Conservation (phyloP, 768 basidiomycete species). For the Phaeotremella fagi region DNA sequence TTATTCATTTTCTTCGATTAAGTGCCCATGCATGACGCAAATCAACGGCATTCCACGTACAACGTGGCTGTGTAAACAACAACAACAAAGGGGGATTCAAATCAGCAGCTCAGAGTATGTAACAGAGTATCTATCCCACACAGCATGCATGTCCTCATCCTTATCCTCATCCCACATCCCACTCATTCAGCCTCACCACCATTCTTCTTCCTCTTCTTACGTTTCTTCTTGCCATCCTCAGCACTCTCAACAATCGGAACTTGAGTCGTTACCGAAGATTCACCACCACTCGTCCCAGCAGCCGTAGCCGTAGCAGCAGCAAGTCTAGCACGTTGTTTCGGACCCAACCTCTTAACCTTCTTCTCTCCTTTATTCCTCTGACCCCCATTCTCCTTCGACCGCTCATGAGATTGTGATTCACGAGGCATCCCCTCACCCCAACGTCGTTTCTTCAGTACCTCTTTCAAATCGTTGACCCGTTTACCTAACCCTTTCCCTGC, state of each 20-base stretch:
- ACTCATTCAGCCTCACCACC: too few relatives aligned
- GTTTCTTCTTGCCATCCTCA: slow-evolving; percentile 23
- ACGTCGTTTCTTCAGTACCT: slow-evolving; percentile 52
- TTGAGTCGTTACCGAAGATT: too few relatives aligned
- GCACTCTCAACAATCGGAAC: neutral
- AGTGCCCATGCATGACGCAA: too few relatives aligned
- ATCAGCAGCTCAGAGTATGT: too few relatives aligned
- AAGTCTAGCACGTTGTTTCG: neutral
- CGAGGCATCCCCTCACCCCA: slow-evolving; percentile 48
- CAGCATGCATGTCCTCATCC: too few relatives aligned
- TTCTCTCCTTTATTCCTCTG: neutral
- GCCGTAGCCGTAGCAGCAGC: neutral
- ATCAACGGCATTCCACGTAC: too few relatives aligned
- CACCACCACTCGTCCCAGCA: neutral
- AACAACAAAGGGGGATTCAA: too few relatives aligned
- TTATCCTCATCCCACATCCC: too few relatives aligned
- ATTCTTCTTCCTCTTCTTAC: slow-evolving; percentile 22
- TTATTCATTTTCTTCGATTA: too few relatives aligned
- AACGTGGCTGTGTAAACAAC: too few relatives aligned
- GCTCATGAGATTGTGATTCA: neutral
- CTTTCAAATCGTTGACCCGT: slow-evolving; percentile 68
- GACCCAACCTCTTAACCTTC: slow-evolving; percentile 1
- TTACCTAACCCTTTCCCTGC: slow-evolving; percentile 54
- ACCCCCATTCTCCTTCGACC: neutral
- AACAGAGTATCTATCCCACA: too few relatives aligned